Evolutionary conservation across 192 early-diverging fungal genomes (phyloP), one percentile per base, ranked within the genome.

Genomic region (Podila horticola): DNA sequence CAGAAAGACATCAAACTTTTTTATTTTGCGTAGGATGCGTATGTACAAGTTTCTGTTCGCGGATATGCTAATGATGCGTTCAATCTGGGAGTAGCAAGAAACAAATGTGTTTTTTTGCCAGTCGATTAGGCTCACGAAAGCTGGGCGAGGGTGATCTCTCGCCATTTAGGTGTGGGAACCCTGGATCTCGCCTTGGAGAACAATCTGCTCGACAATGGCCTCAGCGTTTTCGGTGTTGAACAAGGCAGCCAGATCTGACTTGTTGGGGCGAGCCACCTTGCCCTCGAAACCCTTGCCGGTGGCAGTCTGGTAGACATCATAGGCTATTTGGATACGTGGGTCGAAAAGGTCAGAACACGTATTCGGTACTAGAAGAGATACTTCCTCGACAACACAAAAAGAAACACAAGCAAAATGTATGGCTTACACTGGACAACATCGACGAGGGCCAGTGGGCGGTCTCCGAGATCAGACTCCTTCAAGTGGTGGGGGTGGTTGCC

Each of bases 351-450:
- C n/a, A 24, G 52, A 55, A 22, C 24, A 20, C 15, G 41, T 45
- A 17, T 2, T 55, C n/a, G 24, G 24, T 19, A 26, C 24, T 4
- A 52, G 0, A 50, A 19, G 49, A n/a, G 17, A 52, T 17, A 52
- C 12, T 7, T n/a, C 5, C 2, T 55, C 52, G 52, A 26, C 4
- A 24, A 24, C n/a, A 20, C 19, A 50, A 48, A 55, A 24, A 62
- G 33, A 29, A 66, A 59, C 15, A 30, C 12, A 50, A 50, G 11
- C 3, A 36, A 36, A 57, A 64, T n/a, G n/a, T n/a, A n/a, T n/a
- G n/a, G n/a, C 74, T 66, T 71, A 77, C 74, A 58, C 33, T 70
- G 68, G 33, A 66, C 74, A 45, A 77, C 74, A 66, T 77, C 74
- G 58, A 77, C 68, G n/a, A 77, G 68, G 30, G 63, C 63, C 22